Evolutionary conservation across 179 eudicot species (phyloP), one percentile per base, ranked within the genome.

Genomic region (Patellifolia procumbens): DNA sequence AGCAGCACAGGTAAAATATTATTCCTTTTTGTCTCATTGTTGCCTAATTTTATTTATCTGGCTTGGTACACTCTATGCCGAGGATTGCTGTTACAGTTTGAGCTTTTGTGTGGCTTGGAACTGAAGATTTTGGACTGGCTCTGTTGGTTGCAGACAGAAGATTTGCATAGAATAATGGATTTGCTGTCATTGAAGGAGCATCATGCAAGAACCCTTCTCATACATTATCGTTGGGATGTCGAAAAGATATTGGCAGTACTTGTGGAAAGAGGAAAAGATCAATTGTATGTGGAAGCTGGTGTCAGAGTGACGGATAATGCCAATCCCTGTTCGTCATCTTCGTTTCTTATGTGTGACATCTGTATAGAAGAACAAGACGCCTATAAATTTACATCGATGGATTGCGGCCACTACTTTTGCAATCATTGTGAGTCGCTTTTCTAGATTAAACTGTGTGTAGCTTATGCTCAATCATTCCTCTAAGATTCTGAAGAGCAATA

Each of bases 321-420:
- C 66, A 79, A 83, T 70, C 69, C 69, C 35, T 79, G 81, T 32
- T 75, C 87, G 3, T 76, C 65, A 2, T 43, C 84, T 29, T 74
- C 86, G 20, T 87, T 58, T 1, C 68, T 85, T 24, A 59, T 81
- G 74, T 89, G 96, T 77, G 55, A 73, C 65, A 85, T 89, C 42
- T 91, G 96, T 56, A 84, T 88, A 16, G 93, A 89, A 56, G 91
- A 89, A 37, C 70, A 70, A 43, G 76, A 79, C 35, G 74, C 52
- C 29, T 67, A 72, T 56, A 86, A 88, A 79, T 70, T 78, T 63
- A 85, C 90, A 12, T 78, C 52, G 64, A 91, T 91, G 96, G 96
- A 89, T 65, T 89, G 93, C 79, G 89, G 91, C 56, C 96, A 91
- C 74, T 82, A 75, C 83, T 91, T 88, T 77, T 91, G 96, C 82